Base-by-base conservation (phyloP, 2,329 filamentous ascomycete species). In the Penicillium sp. region DNA sequence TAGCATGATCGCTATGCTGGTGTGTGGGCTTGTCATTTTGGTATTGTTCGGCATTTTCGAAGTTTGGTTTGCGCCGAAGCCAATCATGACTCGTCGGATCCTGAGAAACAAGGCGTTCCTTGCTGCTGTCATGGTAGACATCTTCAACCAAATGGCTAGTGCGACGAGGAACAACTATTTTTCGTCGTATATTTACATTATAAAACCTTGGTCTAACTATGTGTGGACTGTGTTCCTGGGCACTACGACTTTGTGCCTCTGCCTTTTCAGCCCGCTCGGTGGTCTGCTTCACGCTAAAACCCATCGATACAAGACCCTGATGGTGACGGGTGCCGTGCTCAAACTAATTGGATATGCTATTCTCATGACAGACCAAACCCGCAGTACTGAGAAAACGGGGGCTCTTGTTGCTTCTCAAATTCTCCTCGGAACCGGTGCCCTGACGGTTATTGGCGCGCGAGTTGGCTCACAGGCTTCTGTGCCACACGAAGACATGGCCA, bases 11-110 rank as follows among this genome's bases (percentile, higher is more conserved):
- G 72, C 71, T 27, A 79, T 85, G 69, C 65, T 77, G 9, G 76
- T 85, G 3, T 64, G 86, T 22, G 86, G 86, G 0, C 69, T 79
- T 10, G 56, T 82, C 0, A 74, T 82, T 8, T 70, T 88, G 0
- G 64, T 82, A 4, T 58, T 70, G 13, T 87, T 87, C 57, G 77
- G 67, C 5, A 29, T 82, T 1, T 83, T 79, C 69, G 83, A 87
- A 63, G 75, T 61, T 32, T 83, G 71, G 49, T 69, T 81, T 31
- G 79, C 83, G 0, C 76, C 72, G 0, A 73, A 77, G 5, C 78
- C 78, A 1, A 83, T 85, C 67, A 61, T 70, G 43, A 55, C 58
- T 13, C 57, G 60, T 27, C 55, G 64, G 1, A 62, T 62, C 1
- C 56, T 66, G n/a, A 49, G 29, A 5, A 57, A 58, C 57, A 77